Conservation (phyloP, 2,329 filamentous ascomycete species). For the Knoxdaviesia capensis region DNA sequence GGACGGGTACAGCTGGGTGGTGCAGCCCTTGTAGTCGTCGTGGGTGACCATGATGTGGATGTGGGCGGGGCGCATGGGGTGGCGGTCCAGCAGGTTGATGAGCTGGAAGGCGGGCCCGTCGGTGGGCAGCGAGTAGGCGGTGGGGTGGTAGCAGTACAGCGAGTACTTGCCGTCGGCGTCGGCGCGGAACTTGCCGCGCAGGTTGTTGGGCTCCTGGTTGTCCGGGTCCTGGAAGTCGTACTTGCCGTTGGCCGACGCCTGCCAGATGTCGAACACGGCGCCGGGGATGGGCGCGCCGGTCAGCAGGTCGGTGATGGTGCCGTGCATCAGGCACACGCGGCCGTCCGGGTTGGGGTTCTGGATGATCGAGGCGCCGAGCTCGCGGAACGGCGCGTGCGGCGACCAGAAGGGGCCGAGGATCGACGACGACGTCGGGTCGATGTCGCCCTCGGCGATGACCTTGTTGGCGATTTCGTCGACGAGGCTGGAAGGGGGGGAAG, state of each 20-base stretch:
- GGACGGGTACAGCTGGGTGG: slow-evolving; percentile 59
- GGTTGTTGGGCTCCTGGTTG: slow-evolving; percentile 52
- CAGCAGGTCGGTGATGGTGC: slow-evolving; percentile 40
- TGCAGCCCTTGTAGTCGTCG: slow-evolving; percentile 48
- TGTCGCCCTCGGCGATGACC: slow-evolving; percentile 37
- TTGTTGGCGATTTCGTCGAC: slow-evolving; percentile 49
- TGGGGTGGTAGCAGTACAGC: slow-evolving; percentile 59
- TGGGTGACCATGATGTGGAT: slow-evolving; percentile 34
- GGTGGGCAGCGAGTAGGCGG: slow-evolving; percentile 49
- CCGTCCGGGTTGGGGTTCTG: slow-evolving; percentile 38
- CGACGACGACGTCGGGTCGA: slow-evolving; percentile 50
- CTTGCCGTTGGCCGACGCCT: slow-evolving; percentile 54
- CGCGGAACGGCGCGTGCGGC: slow-evolving; percentile 52
- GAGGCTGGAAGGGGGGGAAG: slow-evolving; percentile 18
- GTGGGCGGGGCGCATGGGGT: slow-evolving; percentile 27
- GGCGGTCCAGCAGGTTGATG: slow-evolving; percentile 23
- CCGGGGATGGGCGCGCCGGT: slow-evolving; percentile 45
- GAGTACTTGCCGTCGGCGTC: slow-evolving; percentile 49
- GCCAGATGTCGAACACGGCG: slow-evolving; percentile 62
- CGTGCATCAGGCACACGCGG: slow-evolving; percentile 46
- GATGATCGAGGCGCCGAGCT: slow-evolving; percentile 45
- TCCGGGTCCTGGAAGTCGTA: slow-evolving; percentile 61
- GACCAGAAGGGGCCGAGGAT: slow-evolving; percentile 68
- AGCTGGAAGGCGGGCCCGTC: slow-evolving; percentile 29
- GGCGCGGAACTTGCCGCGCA: slow-evolving; percentile 55